Evolutionary conservation across 805 yeast genomes (phyloP), one percentile per base, ranked within the genome.

Genomic region (Candida verbasci): DNA sequence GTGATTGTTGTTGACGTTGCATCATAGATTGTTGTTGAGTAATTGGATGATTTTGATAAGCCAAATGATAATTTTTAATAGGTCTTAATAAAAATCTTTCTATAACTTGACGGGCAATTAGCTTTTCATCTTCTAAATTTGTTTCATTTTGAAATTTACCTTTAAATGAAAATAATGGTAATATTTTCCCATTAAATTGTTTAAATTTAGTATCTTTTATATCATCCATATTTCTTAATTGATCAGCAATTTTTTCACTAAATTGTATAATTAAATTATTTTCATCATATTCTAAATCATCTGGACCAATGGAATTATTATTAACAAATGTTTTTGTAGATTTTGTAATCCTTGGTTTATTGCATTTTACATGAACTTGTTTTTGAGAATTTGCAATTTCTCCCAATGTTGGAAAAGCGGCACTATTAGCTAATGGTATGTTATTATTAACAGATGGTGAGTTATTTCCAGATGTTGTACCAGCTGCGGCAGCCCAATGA

Each of bases 321-420:
- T 31, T 22, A 17, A 12, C 15, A 12, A 31, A 14, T n/a, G 51
- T 43, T 23, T 62, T 52, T 33, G 61, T 60, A 33, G 58, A 46
- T 40, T 60, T 62, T 30, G 52, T 50, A 11, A 23, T 23, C 11
- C 37, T 31, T 40, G 58, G 56, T 40, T 54, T 53, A 46, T 55
- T 49, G 41, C 53, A 52, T 35, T 55, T 58, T 36, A 51, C 47
- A 34, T 46, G 50, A 30, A 47, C 64, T 30, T 49, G 62, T 38
- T 58, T 60, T 39, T 60, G 66, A 14, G 65, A 66, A 41, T 55
- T 60, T 46, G 60, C 56, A 15, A 66, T 65, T 42, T 66, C 72
- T 3, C 79, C 78, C 41, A 78, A 61, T 1, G 83, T 69, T 33
- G 84, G 82, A 66, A 79, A 78, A 2, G 82, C 75, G 4, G 76